phyloP scores from a whole-genome alignment of 75 land plant species.

The Pinus taeda region DNA sequence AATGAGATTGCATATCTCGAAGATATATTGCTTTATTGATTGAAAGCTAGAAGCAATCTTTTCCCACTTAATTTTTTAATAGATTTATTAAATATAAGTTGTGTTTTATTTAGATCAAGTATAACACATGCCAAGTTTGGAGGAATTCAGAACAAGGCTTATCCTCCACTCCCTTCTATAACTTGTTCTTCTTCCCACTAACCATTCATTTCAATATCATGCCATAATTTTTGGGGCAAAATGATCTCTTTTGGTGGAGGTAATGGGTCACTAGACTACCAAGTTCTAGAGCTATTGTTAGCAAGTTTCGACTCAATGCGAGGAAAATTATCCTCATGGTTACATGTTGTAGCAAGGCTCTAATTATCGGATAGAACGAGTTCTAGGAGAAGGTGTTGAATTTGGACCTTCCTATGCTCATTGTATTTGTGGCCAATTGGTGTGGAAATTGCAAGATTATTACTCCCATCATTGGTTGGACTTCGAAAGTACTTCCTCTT shows the following conservation, averaged over 20 bases:
- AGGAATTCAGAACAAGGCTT: too few species aligned
- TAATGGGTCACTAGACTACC: not conserved
- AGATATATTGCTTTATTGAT: too few species aligned
- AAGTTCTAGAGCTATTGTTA: not conserved
- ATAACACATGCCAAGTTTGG: too few species aligned
- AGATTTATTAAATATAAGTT: too few species aligned
- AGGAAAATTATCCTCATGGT: not conserved
- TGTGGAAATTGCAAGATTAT: constrained; percentile 94
- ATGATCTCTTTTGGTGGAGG: not conserved
- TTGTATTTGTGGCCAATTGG: constrained; percentile 91
- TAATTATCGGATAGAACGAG: constrained; percentile 31
- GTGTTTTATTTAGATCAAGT: too few species aligned
- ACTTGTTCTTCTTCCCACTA: not conserved
- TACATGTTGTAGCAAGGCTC: constrained; percentile 27
- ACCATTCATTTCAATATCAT: not conserved
- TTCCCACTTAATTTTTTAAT: too few species aligned
- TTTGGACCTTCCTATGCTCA: constrained; percentile 76
- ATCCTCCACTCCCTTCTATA: not conserved
- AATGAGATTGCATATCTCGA: too few species aligned
- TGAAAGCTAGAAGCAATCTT: too few species aligned
- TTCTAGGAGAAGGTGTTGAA: constrained; percentile 61
- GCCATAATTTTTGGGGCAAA: not conserved
- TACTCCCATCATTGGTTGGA: constrained; percentile 56
- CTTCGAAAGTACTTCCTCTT: constrained; percentile 48
- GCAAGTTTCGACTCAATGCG: not conserved